Conservation (phyloP, 1,284 basidiomycete species). For the Mycena sp. region DNA sequence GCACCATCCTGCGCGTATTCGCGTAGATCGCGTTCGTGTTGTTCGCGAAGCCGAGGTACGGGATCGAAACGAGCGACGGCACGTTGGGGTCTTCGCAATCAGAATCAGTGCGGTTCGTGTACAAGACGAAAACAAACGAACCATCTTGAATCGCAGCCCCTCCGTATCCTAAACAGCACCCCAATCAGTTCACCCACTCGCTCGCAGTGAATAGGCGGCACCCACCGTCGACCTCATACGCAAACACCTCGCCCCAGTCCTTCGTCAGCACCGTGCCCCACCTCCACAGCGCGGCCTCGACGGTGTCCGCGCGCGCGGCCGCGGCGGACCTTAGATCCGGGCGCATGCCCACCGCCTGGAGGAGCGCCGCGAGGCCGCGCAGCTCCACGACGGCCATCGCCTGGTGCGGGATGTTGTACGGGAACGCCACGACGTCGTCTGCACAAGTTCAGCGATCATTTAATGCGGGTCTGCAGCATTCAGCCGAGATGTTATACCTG, state of each 20-base stretch:
- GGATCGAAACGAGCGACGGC: constrained; percentile 74
- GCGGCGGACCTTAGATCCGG: constrained; percentile 42
- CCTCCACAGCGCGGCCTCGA: constrained; percentile 70
- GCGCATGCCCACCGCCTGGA: constrained; percentile 36
- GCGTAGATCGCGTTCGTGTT: constrained; percentile 65
- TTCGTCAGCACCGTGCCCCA: constrained; percentile 37
- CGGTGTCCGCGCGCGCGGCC: constrained; percentile 60
- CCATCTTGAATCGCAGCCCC: constrained; percentile 84
- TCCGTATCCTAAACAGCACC: constrained; percentile 79
- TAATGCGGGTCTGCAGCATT: no score
- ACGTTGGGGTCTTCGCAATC: constrained; percentile 20
- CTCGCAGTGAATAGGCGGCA: not conserved
- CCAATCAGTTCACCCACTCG: constrained; percentile 54
- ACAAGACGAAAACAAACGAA: constrained; percentile 16
- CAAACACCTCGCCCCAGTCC: constrained; percentile 73
- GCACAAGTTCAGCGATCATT: not conserved
- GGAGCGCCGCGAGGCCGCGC: constrained; percentile 75
- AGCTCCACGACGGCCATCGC: constrained; percentile 27
- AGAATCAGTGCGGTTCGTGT: not conserved
- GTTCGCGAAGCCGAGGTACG: constrained; percentile 80
- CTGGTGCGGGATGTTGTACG: constrained; percentile 29
- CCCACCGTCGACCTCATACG: constrained; percentile 80
- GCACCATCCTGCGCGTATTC: constrained; percentile 66
- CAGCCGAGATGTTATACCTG: no score
- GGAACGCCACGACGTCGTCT: constrained; percentile 28